Evolutionary conservation across 805 yeast species (phyloP), one percentile per base, ranked within the genome.

Genomic region (Ogataea nakhonphanomensis): DNA sequence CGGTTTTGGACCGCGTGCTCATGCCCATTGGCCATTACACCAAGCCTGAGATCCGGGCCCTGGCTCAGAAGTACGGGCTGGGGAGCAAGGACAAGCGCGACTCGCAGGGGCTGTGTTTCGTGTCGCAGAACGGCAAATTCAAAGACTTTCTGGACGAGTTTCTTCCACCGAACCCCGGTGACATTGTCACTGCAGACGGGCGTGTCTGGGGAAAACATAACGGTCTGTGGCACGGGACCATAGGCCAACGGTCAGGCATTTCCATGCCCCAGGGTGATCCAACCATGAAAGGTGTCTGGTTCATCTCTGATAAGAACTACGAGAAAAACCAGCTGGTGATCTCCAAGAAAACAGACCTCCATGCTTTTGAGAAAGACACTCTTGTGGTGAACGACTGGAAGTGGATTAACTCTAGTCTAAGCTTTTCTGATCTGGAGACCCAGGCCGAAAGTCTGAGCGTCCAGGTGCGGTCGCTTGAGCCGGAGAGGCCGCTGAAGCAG

Each of bases 81-180:
- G 74, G 78, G 1, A 79, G 84, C 1, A 88, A 90, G 1, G 57
- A 65, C n/a, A 89, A 89, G 53, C 93, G 88, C 0, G 99, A 93
- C 57, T 89, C 97, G 1, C 95, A 86, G 57, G 99, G 99, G 0
- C 70, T 93, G 8, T 93, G 99, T 58, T 93, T 93, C 68, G 96
- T 93, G 7, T 71, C 78, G 8, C 81, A 78, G 49, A 55, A 63
- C 13, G 77, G 77, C 6, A 75, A 78, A 39, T 88, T 90, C 58
- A 68, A 79, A 15, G 74, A 77, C 39, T 93, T 93, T 53, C 63
- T 91, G 22, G 69, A 73, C 43, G 91, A 89, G 48, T 93, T 83
- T 54, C 68, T 91, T 3, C 74, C 71, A 9, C 81, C 84, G 1
- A 69, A 70, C 6, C 88, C 88, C 1, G 99, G 98, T 0, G 73